These are phyloP conservation scores for Tetrapisispora nanseiensis DNA, from an alignment of 805 yeast genomes.

Conservation along the genomic window DNA sequence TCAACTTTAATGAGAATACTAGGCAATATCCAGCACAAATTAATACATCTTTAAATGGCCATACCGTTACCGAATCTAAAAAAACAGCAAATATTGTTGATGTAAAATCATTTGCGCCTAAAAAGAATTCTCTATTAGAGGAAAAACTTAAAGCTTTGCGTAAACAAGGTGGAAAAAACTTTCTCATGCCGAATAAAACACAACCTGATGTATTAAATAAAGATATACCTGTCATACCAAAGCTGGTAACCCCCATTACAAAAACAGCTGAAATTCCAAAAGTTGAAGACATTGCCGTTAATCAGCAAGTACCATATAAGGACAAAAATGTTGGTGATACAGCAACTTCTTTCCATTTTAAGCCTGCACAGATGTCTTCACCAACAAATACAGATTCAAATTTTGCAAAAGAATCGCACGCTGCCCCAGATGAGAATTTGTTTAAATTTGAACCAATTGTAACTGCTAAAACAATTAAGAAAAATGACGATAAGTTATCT, in stretches of 20 bases:
- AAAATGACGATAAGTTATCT: background rate
- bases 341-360: too few species aligned
- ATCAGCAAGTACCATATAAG: too few species aligned
- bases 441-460: too few species aligned
- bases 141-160: conserved; percentile 2
- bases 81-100: too few species aligned
- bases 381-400: too few species aligned
- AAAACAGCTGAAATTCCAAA: background rate
- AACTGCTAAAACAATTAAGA: background rate
- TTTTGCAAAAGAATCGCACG: too few species aligned
- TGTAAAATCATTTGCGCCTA: background rate
- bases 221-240: background rate
- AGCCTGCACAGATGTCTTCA: too few species aligned
- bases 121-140: background rate
- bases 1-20: background rate
- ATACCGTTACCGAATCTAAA: too few species aligned
- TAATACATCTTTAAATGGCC: background rate
- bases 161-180: conserved; percentile 3
- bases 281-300: background rate
- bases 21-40: background rate
- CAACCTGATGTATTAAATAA: background rate
- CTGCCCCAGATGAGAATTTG: too few species aligned
- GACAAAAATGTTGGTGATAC: too few species aligned
- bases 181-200: background rate
- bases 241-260: background rate